Evolutionary conservation across 2,329 filamentous ascomycete genomes (phyloP).

Genomic region (Aspergillus jensenii): DNA sequence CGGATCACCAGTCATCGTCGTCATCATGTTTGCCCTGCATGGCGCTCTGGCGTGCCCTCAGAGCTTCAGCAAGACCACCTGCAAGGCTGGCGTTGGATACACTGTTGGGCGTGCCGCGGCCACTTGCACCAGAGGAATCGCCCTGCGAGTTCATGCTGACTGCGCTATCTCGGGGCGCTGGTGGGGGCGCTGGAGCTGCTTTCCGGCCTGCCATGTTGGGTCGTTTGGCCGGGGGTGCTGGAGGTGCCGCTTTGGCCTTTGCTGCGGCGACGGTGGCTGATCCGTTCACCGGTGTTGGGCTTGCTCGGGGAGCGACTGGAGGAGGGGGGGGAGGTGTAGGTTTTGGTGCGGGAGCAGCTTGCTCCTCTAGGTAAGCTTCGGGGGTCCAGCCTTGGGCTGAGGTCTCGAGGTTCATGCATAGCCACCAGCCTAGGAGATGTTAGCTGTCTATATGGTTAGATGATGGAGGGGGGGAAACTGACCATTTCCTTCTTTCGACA

Average conservation of each 20-base stretch:
- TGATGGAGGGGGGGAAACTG: constrained; percentile 35
- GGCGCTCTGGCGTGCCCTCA: constrained; percentile 72
- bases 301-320: constrained; percentile 47
- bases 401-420: constrained; percentile 70
- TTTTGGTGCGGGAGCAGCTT: constrained; percentile 56
- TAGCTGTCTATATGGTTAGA: background rate
- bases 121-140: constrained; percentile 61
- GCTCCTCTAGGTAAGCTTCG: constrained; percentile 87
- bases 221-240: constrained; percentile 76
- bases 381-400: constrained; percentile 89
- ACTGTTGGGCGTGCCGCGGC: constrained; percentile 67
- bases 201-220: constrained; percentile 69
- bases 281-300: constrained; percentile 63
- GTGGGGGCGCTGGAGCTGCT: constrained; percentile 65
- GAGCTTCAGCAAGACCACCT: constrained; percentile 74
- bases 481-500: constrained; percentile 97
- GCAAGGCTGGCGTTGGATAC: constrained; percentile 61
- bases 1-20: constrained; percentile 62
- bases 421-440: constrained; percentile 79
- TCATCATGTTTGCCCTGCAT: constrained; percentile 68
- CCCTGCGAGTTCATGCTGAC: constrained; percentile 47
- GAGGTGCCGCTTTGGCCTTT: constrained; percentile 68
- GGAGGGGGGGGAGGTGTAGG: constrained; percentile 56
- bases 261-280: constrained; percentile 43
- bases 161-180: constrained; percentile 66